Conservation (phyloP, 106 monocot genomes). For the Allium fistulosum region DNA sequence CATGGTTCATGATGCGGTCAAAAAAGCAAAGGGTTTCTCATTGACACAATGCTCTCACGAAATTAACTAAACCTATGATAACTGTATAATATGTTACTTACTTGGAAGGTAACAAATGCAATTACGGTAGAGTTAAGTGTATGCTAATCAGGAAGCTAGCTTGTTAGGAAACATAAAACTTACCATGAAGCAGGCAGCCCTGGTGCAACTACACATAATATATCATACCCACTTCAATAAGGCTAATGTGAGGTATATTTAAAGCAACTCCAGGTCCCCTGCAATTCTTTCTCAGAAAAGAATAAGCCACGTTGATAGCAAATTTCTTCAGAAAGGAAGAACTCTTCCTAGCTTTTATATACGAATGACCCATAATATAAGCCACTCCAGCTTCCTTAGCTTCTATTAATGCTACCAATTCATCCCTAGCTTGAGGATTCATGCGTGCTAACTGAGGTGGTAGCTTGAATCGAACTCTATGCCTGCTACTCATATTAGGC, state of each 20-base stretch:
- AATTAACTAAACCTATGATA: too few relatives aligned
- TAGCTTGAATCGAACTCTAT: slow-evolving; percentile 25
- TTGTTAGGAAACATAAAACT: too few relatives aligned
- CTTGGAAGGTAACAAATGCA: too few relatives aligned
- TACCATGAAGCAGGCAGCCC: too few relatives aligned
- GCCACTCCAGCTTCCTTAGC: slow-evolving; percentile 62
- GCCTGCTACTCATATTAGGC: slow-evolving; percentile 12
- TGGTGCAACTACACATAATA: slow-evolving; percentile 60
- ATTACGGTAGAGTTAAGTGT: too few relatives aligned
- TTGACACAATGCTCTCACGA: too few relatives aligned
- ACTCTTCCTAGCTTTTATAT: slow-evolving; percentile 41
- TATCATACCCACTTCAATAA: slow-evolving; percentile 92
- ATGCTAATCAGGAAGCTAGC: too few relatives aligned
- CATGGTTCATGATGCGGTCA: too few relatives aligned
- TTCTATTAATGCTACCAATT: slow-evolving; percentile 24
- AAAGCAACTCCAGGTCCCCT: slow-evolving; percentile 80
- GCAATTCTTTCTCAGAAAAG: slow-evolving; percentile 88
- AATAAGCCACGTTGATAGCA: slow-evolving; percentile 57
- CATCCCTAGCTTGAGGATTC: slow-evolving; percentile 27
- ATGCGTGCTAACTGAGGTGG: slow-evolving; percentile 8
- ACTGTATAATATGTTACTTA: too few relatives aligned
- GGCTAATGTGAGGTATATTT: slow-evolving; percentile 81
- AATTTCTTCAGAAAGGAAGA: slow-evolving; percentile 45
- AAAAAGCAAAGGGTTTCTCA: too few relatives aligned
- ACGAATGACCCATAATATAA: slow-evolving; percentile 59